Evolutionary conservation across 2,329 filamentous ascomycete genomes (phyloP).

Genomic region (Aspergillus uvarum): DNA sequence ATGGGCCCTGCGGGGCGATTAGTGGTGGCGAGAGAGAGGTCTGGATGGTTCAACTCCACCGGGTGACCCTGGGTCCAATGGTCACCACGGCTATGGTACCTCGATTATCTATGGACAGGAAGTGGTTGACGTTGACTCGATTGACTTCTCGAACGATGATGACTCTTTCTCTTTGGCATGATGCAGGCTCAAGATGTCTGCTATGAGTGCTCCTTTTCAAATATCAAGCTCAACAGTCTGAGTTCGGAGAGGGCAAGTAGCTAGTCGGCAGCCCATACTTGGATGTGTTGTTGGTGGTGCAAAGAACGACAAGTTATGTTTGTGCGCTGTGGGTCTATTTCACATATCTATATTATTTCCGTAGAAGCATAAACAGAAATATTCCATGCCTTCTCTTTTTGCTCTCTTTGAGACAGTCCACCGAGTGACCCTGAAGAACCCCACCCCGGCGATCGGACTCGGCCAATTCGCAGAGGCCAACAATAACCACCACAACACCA

Average conservation of each 20-base stretch:
- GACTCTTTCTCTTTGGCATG: conserved; percentile 27
- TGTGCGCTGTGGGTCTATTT: neutral
- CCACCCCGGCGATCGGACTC: neutral
- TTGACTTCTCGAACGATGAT: conserved; percentile 25
- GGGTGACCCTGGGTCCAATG: neutral
- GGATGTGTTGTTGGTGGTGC: neutral
- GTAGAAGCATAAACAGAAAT: neutral
- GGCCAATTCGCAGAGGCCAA: neutral
- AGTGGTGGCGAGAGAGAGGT: neutral
- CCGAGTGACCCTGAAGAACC: too few relatives aligned
- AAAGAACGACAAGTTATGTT: neutral
- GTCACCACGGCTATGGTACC: neutral
- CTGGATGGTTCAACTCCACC: neutral
- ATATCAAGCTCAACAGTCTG: conserved; percentile 38
- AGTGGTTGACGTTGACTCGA: neutral
- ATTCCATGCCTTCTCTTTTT: neutral
- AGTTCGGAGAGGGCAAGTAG: conserved; percentile 17
- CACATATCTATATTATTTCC: neutral
- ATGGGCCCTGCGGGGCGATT: neutral
- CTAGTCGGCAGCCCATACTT: neutral
- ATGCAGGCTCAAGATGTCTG: conserved; percentile 18
- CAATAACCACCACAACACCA: neutral
- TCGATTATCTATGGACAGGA: neutral
- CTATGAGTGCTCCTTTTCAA: conserved; percentile 24
- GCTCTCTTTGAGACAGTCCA: too few relatives aligned